Evolutionary conservation across 75 land plant genomes (phyloP), one percentile per base, ranked within the genome.

Genomic region (Sequoia sempervirens): DNA sequence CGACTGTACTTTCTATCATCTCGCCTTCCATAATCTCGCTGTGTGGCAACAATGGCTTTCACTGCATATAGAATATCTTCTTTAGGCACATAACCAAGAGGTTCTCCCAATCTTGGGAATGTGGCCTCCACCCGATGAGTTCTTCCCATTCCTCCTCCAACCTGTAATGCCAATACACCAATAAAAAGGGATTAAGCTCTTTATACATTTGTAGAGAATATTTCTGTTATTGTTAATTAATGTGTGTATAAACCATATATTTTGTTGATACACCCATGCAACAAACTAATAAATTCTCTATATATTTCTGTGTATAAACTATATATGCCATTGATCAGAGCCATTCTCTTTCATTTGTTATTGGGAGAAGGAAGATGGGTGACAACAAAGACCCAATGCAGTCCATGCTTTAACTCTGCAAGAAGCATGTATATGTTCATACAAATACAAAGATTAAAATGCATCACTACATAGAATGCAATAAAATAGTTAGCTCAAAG

Each of bases 61-160:
- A 98, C 90, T 66, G 94, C 97, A 88, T 98, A 93, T 37, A 98
- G 81, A 76, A 98, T 92, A 81, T 98, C 99, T 81, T 96, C 95
- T 79, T 98, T 98, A 8, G 97, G 97, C 53, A 98, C 99, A 89
- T 90, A 98, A 30, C 99, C 99, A 36, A 98, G 87, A 40, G 96
- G 94, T 58, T 98, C 99, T 70, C 87, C 98, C 78, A 98, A 81
- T 18, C 97, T 92, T n/a, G 99, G 95, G 79, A 98, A 98, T 10
- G 99, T 96, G 68, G 89, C 70, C 69, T 98, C 97, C 82, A 92
- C 81, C 32, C 98, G 88, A 87, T 94, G 98, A 36, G 98, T 89
- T 82, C 98, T 93, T 79, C 99, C 99, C 99, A 98, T 98, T 12
- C 99, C 99, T 72, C 99, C 99, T 47, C 99, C 99, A 81, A 98